Base-by-base conservation (phyloP, 2,329 filamentous ascomycete genomes). In the Exophiala dermatitidis region DNA sequence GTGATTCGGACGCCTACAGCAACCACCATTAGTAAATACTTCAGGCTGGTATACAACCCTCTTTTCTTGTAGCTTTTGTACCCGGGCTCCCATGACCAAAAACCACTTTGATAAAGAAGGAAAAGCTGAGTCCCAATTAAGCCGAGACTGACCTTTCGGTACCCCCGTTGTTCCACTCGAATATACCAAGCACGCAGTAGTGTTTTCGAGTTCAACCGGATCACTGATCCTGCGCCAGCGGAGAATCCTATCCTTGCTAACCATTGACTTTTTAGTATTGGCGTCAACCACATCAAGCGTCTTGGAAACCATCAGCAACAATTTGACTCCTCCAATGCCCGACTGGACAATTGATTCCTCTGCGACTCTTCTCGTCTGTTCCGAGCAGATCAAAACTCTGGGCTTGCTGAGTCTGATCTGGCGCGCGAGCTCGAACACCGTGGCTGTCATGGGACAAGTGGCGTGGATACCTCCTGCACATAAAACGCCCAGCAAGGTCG, bases 131-230 rank as follows among this genome's bases (percentile, higher is more conserved):
- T 45, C 33, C 6, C 6, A n/a, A 36, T 44, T n/a, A 29, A 6
- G 19, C n/a, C 29, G 8, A 10, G 6, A 30, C 45, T 54, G 19
- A 68, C 3, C 86, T 66, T 90, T 90, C 3, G 86, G 85, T 59
- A 86, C 68, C 1, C 86, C 86, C 0, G 86, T 90, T 0, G 86
- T 90, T 37, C 86, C 86, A 60, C 82, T 84, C 0, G 86, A 90
- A 66, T 88, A 90, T 61, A 89, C 81, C 12, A 90, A 67, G 31
- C 76, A 80, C 58, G 81, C 74, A 0, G 85, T 81, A 52, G 71
- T 74, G 2, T 71, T 61, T 12, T 74, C 70, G 40, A 85, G 68
- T 37, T 69, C 68, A 1, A 66, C 48, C 0, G 65, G 66, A 61
- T 82, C 74, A 0, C 77, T 79, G 34, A 84, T 74, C 19, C 67